Conservation (phyloP, 306 rosid genomes). For the Bauhinia variegata region DNA sequence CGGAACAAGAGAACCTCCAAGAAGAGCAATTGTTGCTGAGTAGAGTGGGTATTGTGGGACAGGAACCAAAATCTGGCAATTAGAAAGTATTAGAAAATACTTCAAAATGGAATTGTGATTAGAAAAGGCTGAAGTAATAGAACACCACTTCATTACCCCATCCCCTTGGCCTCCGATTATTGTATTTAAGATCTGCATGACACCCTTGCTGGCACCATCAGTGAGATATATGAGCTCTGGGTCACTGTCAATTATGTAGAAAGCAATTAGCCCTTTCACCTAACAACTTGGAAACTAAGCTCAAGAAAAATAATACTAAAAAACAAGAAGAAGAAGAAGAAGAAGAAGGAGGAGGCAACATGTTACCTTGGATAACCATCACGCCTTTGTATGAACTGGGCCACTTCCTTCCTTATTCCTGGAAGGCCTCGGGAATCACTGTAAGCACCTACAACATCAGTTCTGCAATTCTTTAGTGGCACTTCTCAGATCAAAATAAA, state of each 20-base stretch:
- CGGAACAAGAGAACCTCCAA: slow-evolving; percentile 94
- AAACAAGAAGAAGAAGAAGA: slow-evolving; percentile 6
- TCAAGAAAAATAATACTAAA: slow-evolving; percentile 19
- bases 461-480: slow-evolving; percentile 28
- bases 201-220: slow-evolving; percentile 99
- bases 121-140: slow-evolving; percentile 9
- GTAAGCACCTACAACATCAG: slow-evolving; percentile 77
- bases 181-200: slow-evolving; percentile 92
- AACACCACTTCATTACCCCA: slow-evolving; percentile 68
- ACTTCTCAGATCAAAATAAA: slow-evolving; percentile 29
- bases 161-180: slow-evolving; percentile 79
- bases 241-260: slow-evolving; percentile 62
- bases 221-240: slow-evolving; percentile 96
- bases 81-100: slow-evolving; percentile 30
- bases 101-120: slow-evolving; percentile 28
- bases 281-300: slow-evolving; percentile 40
- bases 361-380: slow-evolving; percentile 96
- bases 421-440: slow-evolving; percentile 97
- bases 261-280: slow-evolving; percentile 33
- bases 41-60: slow-evolving; percentile 99
- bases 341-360: background rate
- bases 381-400: slow-evolving; percentile 87
- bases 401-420: slow-evolving; percentile 89
- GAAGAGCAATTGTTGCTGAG: slow-evolving; percentile 85
- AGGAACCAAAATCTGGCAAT: slow-evolving; percentile 88